A percentile compares a stretch with the other conserved stretches of the same genome.
Conservation (phyloP, 495 filamentous ascomycete species). For the Letharia lupina region DNA sequence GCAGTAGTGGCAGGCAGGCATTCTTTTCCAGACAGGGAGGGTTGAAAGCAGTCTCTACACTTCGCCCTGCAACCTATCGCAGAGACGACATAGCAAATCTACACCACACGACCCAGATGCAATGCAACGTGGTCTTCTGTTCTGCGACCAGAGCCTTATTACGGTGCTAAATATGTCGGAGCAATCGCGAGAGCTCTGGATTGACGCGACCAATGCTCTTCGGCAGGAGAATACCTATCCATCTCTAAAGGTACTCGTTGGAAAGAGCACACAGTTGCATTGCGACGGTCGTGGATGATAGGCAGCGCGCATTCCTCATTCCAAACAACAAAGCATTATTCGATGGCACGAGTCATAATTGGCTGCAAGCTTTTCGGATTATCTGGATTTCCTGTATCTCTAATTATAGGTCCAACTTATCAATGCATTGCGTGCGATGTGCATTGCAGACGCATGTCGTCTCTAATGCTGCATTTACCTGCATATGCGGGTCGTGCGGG, state of each 20-base stretch:
- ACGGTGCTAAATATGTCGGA: background rate
- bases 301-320: background rate
- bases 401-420: too few relatives aligned
- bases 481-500: background rate
- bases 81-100: background rate
- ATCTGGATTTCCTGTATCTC: background rate
- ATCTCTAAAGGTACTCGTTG: background rate
- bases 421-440: background rate
- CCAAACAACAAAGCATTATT: background rate
- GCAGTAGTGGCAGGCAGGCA: background rate
- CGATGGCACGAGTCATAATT: background rate
- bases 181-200: background rate
- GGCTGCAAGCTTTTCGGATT: background rate
- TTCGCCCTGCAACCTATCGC: background rate
- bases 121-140: background rate
- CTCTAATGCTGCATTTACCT: background rate
- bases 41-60: background rate
- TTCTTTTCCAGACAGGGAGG: background rate
- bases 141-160: background rate
- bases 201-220: background rate
- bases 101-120: background rate
- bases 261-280: background rate
- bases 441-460: conserved; percentile 1
- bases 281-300: background rate
- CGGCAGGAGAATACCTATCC: background rate